phyloP scores from a whole-genome alignment of 371 early-diverging fungal genomes.

The Synchytrium microbalum region DNA sequence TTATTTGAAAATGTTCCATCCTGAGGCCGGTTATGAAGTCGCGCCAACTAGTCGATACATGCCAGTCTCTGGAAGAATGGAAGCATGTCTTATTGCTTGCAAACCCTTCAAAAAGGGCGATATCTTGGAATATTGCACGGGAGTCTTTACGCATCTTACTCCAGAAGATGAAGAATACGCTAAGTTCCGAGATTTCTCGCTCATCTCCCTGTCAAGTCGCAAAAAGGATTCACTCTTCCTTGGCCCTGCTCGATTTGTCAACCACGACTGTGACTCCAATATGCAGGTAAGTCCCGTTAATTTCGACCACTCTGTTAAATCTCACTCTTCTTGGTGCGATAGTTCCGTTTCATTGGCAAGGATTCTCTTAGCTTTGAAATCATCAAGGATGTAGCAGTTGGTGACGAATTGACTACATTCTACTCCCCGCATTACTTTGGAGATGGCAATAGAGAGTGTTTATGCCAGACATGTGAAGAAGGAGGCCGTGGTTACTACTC shows the following conservation, averaged over 20 bases:
- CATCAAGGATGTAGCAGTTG: slow-evolving; percentile 59
- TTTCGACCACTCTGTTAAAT: slow-evolving; percentile 5
- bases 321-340: slow-evolving; percentile 3
- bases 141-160: slow-evolving; percentile 65
- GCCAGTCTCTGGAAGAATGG: slow-evolving; percentile 58
- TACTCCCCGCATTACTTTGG: slow-evolving; percentile 90
- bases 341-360: slow-evolving; percentile 51
- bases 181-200: slow-evolving; percentile 72
- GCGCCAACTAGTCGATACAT: slow-evolving; percentile 60
- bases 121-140: slow-evolving; percentile 66
- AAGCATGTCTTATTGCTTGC: slow-evolving; percentile 81
- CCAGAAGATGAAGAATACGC: slow-evolving; percentile 62
- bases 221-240: slow-evolving; percentile 71
- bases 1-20: slow-evolving; percentile 70
- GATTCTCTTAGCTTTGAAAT: slow-evolving; percentile 72
- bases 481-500: slow-evolving; percentile 4
- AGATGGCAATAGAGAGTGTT: slow-evolving; percentile 72
- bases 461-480: slow-evolving; percentile 83
- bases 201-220: slow-evolving; percentile 72
- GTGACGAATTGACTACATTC: slow-evolving; percentile 79
- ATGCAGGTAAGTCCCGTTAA: slow-evolving; percentile 44
- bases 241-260: slow-evolving; percentile 94
- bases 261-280: slow-evolving; percentile 91
- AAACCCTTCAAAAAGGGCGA: slow-evolving; percentile 65
- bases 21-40: slow-evolving; percentile 73